These are phyloP conservation scores for Taiozyma sp. DNA, from an alignment of 1,139 yeast genomes.

Conservation along the genomic window DNA sequence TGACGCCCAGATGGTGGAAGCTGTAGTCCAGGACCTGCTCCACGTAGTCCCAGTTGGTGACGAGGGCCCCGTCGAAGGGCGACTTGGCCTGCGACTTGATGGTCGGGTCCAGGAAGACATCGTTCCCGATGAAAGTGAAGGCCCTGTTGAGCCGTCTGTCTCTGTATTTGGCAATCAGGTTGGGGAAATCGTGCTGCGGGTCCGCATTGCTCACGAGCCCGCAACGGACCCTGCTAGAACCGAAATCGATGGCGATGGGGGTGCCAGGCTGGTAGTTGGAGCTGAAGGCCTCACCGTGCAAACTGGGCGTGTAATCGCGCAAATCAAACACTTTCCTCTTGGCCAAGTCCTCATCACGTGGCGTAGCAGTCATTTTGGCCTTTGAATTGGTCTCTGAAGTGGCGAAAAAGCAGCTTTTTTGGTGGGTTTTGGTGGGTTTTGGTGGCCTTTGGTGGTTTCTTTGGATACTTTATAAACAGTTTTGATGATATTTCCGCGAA, in stretches of 20 bases:
- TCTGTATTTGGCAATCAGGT: slow-evolving; percentile 66
- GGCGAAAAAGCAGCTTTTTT: not conserved
- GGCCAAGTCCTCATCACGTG: slow-evolving; percentile 12
- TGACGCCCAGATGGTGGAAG: slow-evolving; percentile 72
- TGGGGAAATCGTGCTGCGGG: slow-evolving; percentile 70
- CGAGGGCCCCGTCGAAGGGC: slow-evolving; percentile 83
- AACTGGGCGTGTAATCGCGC: slow-evolving; percentile 13
- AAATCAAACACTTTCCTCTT: slow-evolving; percentile 12
- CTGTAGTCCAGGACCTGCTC: slow-evolving; percentile 83
- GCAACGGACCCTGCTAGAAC: slow-evolving; percentile 63
- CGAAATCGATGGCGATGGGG: slow-evolving; percentile 84
- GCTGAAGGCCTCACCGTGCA: slow-evolving; percentile 47
- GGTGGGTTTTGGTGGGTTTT: not conserved
- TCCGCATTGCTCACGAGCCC: slow-evolving; percentile 53
- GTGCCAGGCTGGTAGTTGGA: slow-evolving; percentile 45
- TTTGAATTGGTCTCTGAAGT: not conserved
- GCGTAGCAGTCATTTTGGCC: slow-evolving; percentile 10
- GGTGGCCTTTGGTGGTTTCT: not conserved
- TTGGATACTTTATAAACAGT: too few relatives aligned
- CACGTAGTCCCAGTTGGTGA: slow-evolving; percentile 90
- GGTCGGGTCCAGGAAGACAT: slow-evolving; percentile 66
- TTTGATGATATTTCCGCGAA: not conserved
- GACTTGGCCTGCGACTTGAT: slow-evolving; percentile 65
- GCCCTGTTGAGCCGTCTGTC: slow-evolving; percentile 68
- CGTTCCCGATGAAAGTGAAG: slow-evolving; percentile 79